Evolutionary conservation across 2,329 filamentous ascomycete species (phyloP).

Genomic region (Verticillium tricorpus): DNA sequence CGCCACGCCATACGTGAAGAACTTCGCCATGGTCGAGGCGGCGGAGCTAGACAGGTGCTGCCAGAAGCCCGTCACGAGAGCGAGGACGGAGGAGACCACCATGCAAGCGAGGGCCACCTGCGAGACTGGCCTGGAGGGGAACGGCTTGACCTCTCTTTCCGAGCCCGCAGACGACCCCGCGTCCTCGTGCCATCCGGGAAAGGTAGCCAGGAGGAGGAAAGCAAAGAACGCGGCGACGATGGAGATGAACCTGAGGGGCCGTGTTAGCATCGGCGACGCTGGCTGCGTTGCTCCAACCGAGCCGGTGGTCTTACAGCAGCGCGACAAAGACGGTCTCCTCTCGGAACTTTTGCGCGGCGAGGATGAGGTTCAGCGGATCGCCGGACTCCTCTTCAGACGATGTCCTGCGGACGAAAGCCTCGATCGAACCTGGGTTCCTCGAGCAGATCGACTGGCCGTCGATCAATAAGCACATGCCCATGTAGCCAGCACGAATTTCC

Average conservation of each 20-base stretch:
- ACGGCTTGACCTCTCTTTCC: conserved; percentile 87
- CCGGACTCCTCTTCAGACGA: neutral
- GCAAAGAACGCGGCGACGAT: conserved; percentile 96
- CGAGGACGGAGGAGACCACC: conserved; percentile 68
- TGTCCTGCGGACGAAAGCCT: conserved; percentile 76
- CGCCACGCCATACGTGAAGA: conserved; percentile 85
- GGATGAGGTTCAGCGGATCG: conserved; percentile 94
- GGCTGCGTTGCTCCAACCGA: conserved; percentile 10
- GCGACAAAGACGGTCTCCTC: conserved; percentile 98
- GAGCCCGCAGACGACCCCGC: conserved; percentile 69
- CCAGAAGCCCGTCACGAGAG: conserved; percentile 75
- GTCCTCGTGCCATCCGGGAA: conserved; percentile 96
- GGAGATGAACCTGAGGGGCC: conserved; percentile 72
- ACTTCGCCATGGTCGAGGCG: conserved; percentile 87
- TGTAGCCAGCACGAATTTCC: conserved; percentile 92
- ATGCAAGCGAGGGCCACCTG: conserved; percentile 92
- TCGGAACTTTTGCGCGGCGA: conserved; percentile 95
- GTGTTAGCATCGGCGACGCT: conserved; percentile 9
- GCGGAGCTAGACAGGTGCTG: conserved; percentile 96
- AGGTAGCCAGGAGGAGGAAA: conserved; percentile 90
- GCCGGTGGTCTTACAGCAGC: conserved; percentile 61
- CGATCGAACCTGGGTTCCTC: conserved; percentile 91
- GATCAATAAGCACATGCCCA: conserved; percentile 92
- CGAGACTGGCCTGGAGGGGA: conserved; percentile 86
- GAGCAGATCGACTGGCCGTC: conserved; percentile 92